phyloP scores from a whole-genome alignment of 495 filamentous ascomycete genomes.

The Aspergillus wentii region DNA sequence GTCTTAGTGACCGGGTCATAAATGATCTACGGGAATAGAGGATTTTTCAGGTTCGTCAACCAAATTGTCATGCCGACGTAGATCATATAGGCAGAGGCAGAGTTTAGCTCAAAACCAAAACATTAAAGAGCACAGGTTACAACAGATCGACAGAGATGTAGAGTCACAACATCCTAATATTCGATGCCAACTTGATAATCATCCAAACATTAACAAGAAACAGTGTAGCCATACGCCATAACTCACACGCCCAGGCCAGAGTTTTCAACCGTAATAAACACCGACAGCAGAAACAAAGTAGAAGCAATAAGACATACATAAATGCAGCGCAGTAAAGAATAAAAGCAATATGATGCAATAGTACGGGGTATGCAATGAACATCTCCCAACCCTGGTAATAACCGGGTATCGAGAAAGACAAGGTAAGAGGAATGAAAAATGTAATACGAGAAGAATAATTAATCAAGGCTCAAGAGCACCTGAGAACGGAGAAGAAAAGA shows the following conservation, averaged over 20 bases:
- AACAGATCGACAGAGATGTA: no score
- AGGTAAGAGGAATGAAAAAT: conserved; percentile 3
- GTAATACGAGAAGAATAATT: conserved; percentile 14
- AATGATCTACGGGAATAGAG: no score
- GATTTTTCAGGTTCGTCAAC: conserved; percentile 9
- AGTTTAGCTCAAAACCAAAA: conserved; percentile 2
- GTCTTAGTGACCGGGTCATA: no score
- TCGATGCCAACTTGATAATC: conserved; percentile 11
- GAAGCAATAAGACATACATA: background rate
- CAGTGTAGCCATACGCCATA: conserved; percentile 14
- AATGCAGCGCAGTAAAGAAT: background rate
- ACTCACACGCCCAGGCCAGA: conserved; percentile 5
- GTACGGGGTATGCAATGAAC: conserved; percentile 11
- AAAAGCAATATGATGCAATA: conserved; percentile 7
- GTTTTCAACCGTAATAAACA: conserved; percentile 11
- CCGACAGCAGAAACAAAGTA: conserved; percentile 1
- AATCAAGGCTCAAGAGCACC: conserved; percentile 8
- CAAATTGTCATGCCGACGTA: conserved; percentile 19
- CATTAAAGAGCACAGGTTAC: no score
- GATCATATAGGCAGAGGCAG: conserved; percentile 18
- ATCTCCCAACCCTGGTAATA: conserved; percentile 5
- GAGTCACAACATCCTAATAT: conserved; percentile 11
- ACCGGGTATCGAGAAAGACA: background rate
- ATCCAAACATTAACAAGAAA: conserved; percentile 12
- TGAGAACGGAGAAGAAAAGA: conserved; percentile 6